Conservation (phyloP, 768 basidiomycete species). For the Phlebiopsis flavidoalba region DNA sequence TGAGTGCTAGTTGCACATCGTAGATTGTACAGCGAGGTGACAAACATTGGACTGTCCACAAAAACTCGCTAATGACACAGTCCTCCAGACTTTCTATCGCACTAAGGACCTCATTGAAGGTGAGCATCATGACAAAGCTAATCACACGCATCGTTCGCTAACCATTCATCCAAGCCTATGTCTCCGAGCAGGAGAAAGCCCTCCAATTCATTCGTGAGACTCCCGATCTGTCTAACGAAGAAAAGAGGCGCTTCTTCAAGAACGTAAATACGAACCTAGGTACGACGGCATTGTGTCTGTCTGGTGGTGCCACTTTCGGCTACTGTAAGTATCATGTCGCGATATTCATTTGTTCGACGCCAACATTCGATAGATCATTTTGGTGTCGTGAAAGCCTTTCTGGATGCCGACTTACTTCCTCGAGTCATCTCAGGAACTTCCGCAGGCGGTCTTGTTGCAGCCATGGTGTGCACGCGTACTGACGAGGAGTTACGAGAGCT, state of each 20-base stretch:
- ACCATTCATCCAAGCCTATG: slow-evolving; percentile 51
- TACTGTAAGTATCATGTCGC: slow-evolving; percentile 57
- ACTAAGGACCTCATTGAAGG: slow-evolving; percentile 90
- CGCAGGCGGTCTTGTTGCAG: slow-evolving; percentile 79
- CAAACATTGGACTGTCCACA: background rate
- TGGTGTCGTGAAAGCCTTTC: slow-evolving; percentile 88
- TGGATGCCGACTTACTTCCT: slow-evolving; percentile 82
- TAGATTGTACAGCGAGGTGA: slow-evolving; percentile 85
- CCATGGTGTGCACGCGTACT: slow-evolving; percentile 80
- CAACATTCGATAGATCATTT: slow-evolving; percentile 58
- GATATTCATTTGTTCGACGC: background rate
- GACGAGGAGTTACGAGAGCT: slow-evolving; percentile 78
- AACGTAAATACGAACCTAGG: slow-evolving; percentile 87
- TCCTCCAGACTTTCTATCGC: slow-evolving; percentile 75
- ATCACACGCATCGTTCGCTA: background rate
- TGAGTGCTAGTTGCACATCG: background rate
- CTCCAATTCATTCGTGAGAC: slow-evolving; percentile 74
- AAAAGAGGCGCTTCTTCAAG: slow-evolving; percentile 91
- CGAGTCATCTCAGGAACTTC: slow-evolving; percentile 93
- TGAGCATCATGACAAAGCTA: slow-evolving; percentile 25
- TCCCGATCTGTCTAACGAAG: slow-evolving; percentile 69
- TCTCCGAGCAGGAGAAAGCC: slow-evolving; percentile 71
- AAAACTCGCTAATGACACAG: background rate
- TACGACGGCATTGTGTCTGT: slow-evolving; percentile 86
- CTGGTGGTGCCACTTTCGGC: slow-evolving; percentile 94